These are phyloP conservation scores for Tulasnella sp. DNA, from an alignment of 768 basidiomycete genomes.

Conservation along the genomic window DNA sequence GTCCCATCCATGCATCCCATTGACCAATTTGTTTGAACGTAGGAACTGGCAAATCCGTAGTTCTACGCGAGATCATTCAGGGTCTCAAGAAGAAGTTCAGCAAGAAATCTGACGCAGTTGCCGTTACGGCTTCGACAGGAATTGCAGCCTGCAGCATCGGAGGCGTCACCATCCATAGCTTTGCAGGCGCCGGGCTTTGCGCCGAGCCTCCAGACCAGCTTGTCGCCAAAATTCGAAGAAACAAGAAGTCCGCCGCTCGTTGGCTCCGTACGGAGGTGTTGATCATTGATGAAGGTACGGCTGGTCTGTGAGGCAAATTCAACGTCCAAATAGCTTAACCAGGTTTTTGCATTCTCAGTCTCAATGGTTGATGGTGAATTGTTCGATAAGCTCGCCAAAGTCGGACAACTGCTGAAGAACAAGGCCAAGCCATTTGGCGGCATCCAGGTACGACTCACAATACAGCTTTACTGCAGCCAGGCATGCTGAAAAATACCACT, in stretches of 20 bases:
- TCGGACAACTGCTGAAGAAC: slow-evolving; percentile 64
- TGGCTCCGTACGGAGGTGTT: too few relatives aligned
- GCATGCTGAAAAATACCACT: slow-evolving; percentile 29
- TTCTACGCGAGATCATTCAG: slow-evolving; percentile 89
- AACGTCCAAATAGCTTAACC: too few relatives aligned
- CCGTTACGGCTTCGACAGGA: slow-evolving; percentile 92
- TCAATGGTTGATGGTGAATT: slow-evolving; percentile 87
- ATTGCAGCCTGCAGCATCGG: slow-evolving; percentile 98
- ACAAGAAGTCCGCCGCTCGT: too few relatives aligned
- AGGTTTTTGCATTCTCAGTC: too few relatives aligned
- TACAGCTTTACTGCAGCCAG: too few relatives aligned
- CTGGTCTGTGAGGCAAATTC: too few relatives aligned
- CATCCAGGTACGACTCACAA: slow-evolving; percentile 60
- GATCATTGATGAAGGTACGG: too few relatives aligned
- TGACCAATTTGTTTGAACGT: neutral
- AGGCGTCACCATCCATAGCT: slow-evolving; percentile 91
- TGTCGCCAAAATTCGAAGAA: too few relatives aligned
- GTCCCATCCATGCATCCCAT: neutral
- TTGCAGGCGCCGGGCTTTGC: slow-evolving; percentile 89
- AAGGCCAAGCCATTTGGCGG: slow-evolving; percentile 77
- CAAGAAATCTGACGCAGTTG: slow-evolving; percentile 63
- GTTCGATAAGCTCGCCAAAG: slow-evolving; percentile 81
- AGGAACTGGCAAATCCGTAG: slow-evolving; percentile 97
- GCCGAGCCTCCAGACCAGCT: slow-evolving; percentile 35
- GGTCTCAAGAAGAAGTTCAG: slow-evolving; percentile 55